A percentile compares a stretch with the other conserved stretches of the same genome.
phyloP scores from a whole-genome alignment of 2,329 filamentous ascomycete species.

The Aspergillus sp. region DNA sequence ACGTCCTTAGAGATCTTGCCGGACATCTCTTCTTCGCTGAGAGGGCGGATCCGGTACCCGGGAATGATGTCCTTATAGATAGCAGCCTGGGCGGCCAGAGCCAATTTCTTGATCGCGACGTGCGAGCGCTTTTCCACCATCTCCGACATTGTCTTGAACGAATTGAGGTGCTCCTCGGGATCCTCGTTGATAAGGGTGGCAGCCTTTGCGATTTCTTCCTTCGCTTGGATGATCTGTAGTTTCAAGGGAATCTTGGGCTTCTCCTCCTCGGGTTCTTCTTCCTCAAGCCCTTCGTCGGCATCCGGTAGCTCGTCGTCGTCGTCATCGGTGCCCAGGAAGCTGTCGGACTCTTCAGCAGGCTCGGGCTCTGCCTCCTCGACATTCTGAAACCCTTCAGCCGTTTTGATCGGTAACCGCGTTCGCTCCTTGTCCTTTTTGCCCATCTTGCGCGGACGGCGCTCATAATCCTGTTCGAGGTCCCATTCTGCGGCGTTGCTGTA shows the following conservation, averaged over 20 bases:
- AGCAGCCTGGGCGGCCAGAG: constrained; percentile 79
- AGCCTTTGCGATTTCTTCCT: constrained; percentile 86
- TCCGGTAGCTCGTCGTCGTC: not conserved
- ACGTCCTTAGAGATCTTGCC: constrained; percentile 92
- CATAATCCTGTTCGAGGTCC: constrained; percentile 92
- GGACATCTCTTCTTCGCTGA: constrained; percentile 69
- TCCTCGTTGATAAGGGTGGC: constrained; percentile 82
- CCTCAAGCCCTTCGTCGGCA: constrained; percentile 28
- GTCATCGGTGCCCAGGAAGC: constrained; percentile 45
- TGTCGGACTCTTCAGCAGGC: constrained; percentile 50
- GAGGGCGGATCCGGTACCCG: constrained; percentile 87
- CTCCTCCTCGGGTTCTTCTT: constrained; percentile 49
- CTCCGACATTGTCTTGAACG: constrained; percentile 74
- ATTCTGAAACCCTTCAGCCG: constrained; percentile 72
- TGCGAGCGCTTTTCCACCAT: constrained; percentile 65
- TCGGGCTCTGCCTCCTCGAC: constrained; percentile 1
- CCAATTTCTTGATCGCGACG: constrained; percentile 76
- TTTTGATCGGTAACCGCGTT: constrained; percentile 61
- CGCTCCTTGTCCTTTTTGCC: constrained; percentile 36
- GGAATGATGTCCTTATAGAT: constrained; percentile 97
- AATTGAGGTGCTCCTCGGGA: constrained; percentile 82
- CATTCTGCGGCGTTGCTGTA: constrained; percentile 75
- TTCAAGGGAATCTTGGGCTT: constrained; percentile 68
- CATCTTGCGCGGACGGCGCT: constrained; percentile 71
- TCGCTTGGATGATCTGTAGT: constrained; percentile 80